Percentiles rank a stretch among this genome's conserved stretches.
These are phyloP conservation scores for Polyporus tsugae DNA, from an alignment of 1,284 basidiomycete species.

Conservation along the genomic window DNA sequence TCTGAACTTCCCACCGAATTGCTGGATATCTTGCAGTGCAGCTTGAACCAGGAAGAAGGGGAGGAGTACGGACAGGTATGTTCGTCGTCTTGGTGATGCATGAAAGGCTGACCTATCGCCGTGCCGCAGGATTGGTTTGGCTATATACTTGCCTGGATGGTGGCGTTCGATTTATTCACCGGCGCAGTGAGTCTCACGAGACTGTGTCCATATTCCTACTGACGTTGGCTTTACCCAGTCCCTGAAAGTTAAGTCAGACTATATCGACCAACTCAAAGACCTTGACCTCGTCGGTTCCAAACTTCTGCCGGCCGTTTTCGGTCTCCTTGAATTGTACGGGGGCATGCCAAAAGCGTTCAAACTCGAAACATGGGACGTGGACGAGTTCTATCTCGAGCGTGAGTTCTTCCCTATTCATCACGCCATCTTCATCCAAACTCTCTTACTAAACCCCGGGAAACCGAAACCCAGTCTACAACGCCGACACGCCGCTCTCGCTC, in stretches of 20 bases:
- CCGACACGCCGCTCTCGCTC: conserved; percentile 62
- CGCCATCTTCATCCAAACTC: neutral
- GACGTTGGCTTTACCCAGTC: conserved; percentile 58
- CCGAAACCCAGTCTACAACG: conserved; percentile 62
- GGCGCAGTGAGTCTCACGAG: conserved; percentile 70
- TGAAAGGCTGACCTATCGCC: neutral
- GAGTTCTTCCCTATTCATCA: conserved; percentile 40
- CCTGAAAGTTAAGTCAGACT: conserved; percentile 80
- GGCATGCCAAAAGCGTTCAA: conserved; percentile 73
- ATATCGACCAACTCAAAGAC: conserved; percentile 86
- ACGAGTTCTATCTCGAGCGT: conserved; percentile 89
- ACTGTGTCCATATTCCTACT: conserved; percentile 13
- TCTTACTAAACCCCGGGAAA: neutral
- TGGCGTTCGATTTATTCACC: conserved; percentile 87
- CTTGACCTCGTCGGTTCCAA: conserved; percentile 67
- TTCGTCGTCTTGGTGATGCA: conserved; percentile 3
- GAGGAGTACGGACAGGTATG: conserved; percentile 49
- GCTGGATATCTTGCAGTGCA: conserved; percentile 66
- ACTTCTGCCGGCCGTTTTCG: conserved; percentile 83
- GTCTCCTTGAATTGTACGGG: conserved; percentile 70
- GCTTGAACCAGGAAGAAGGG: conserved; percentile 50
- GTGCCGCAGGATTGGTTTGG: conserved; percentile 57
- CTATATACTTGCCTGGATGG: conserved; percentile 90
- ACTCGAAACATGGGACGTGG: conserved; percentile 83
- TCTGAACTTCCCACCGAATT: conserved; percentile 73